phyloP scores from a whole-genome alignment of 106 monocot species.

The Dioscorea dumetorum region DNA sequence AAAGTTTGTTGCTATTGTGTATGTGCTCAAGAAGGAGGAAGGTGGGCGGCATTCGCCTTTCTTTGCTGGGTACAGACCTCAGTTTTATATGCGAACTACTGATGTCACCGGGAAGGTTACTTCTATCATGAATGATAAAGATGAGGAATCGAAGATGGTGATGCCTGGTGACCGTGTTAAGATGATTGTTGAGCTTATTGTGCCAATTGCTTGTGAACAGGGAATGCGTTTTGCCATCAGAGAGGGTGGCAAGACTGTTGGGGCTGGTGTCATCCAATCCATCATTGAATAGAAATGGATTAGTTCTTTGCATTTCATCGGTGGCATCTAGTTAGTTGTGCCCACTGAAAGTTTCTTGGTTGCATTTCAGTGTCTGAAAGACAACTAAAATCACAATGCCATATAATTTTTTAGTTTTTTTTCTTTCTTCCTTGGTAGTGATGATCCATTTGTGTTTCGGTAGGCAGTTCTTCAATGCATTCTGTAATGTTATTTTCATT shows the following conservation, averaged over 20 bases:
- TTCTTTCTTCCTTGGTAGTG: too few relatives aligned
- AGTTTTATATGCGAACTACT: conserved; percentile 81
- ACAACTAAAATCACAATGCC: too few relatives aligned
- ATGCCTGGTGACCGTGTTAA: conserved; percentile 78
- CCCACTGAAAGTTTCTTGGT: conserved; percentile 5
- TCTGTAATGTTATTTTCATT: too few relatives aligned
- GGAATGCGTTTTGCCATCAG: conserved; percentile 71
- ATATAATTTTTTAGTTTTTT: too few relatives aligned
- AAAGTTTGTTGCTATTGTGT: conserved; percentile 60
- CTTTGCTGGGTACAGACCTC: conserved; percentile 59
- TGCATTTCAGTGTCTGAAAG: too few relatives aligned
- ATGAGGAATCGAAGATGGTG: conserved; percentile 74
- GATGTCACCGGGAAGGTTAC: conserved; percentile 69
- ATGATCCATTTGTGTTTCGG: too few relatives aligned
- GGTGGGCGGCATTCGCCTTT: conserved; percentile 80
- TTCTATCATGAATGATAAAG: conserved; percentile 61
- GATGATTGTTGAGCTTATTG: conserved; percentile 69
- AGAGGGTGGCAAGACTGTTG: conserved; percentile 77
- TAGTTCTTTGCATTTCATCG: too few relatives aligned
- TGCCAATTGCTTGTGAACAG: conserved; percentile 63
- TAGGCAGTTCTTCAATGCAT: too few relatives aligned
- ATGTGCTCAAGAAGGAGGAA: conserved; percentile 78
- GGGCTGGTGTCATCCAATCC: conserved; percentile 61
- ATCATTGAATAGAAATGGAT: conserved; percentile 27
- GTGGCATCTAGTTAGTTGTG: too few relatives aligned